phyloP scores from a whole-genome alignment of 129 eudicot genomes.

The Erigeron canadensis region DNA sequence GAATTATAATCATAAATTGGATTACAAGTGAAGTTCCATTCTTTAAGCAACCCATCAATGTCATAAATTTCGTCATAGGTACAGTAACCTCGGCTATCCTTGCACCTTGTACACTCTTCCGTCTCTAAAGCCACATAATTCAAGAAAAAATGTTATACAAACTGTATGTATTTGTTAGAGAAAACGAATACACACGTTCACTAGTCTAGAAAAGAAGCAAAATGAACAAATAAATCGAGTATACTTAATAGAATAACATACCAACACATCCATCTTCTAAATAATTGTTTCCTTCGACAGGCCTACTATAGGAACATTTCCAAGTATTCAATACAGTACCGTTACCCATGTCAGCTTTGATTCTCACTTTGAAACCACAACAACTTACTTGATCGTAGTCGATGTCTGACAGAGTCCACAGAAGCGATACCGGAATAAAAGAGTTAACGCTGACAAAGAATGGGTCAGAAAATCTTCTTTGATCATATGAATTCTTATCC shows the following conservation, averaged over 20 bases:
- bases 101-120: neutral
- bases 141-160: too few relatives aligned
- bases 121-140: neutral
- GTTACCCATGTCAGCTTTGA: neutral
- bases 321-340: neutral
- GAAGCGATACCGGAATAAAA: conserved; percentile 9
- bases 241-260: neutral
- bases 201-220: too few relatives aligned
- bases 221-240: too few relatives aligned
- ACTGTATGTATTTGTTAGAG: too few relatives aligned
- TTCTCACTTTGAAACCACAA: neutral
- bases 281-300: neutral
- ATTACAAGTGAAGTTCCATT: neutral
- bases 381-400: neutral
- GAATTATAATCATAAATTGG: neutral
- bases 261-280: neutral
- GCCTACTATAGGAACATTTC: neutral
- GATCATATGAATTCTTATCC: neutral
- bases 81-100: neutral
- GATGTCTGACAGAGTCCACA: neutral
- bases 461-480: neutral
- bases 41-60: neutral
- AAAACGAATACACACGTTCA: too few relatives aligned
- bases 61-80: neutral
- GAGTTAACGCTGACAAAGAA: too few relatives aligned